These are phyloP conservation scores for Asterochloris erici DNA, from an alignment of 139 green algal species.

Conservation along the genomic window DNA sequence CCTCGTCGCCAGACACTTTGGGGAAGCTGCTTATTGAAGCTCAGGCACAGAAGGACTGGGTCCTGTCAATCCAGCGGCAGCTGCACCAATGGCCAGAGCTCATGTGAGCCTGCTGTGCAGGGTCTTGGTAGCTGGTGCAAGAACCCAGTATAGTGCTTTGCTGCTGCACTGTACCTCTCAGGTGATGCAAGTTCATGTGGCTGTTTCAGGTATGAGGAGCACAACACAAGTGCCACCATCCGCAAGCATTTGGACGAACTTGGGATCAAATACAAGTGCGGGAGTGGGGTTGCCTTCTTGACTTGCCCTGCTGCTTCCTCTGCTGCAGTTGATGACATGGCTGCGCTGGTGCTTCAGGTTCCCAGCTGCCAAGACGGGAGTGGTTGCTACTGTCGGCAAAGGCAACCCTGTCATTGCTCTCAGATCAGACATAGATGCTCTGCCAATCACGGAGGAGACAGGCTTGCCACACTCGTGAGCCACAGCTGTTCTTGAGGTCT, in stretches of 20 bases:
- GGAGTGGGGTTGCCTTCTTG: background rate
- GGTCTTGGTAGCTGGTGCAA: too few relatives aligned
- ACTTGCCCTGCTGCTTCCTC: background rate
- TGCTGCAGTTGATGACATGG: too few relatives aligned
- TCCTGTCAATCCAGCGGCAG: slow-evolving; percentile 33
- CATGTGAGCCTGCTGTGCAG: too few relatives aligned
- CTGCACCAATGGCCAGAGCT: slow-evolving; percentile 71
- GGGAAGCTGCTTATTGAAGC: background rate
- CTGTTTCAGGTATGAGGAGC: slow-evolving; percentile 42
- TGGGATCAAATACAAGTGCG: slow-evolving; percentile 55
- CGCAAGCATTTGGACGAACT: slow-evolving; percentile 51
- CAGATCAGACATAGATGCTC: slow-evolving; percentile 86
- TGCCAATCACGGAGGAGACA: slow-evolving; percentile 64
- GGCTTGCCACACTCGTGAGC: slow-evolving; percentile 17
- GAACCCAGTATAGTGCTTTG: too few relatives aligned
- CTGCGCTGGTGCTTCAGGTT: slow-evolving; percentile 15
- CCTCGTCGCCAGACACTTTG: background rate
- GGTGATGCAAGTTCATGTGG: background rate
- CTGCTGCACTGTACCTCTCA: too few relatives aligned
- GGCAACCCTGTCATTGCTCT: slow-evolving; percentile 66
- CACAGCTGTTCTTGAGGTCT: background rate
- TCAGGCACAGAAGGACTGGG: slow-evolving; percentile 23
- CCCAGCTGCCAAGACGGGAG: slow-evolving; percentile 64
- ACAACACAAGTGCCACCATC: slow-evolving; percentile 67
- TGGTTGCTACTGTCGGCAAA: slow-evolving; percentile 69